These are phyloP conservation scores for Saccharomycopsis babjevae DNA, from an alignment of 805 yeast genomes.

Conservation along the genomic window DNA sequence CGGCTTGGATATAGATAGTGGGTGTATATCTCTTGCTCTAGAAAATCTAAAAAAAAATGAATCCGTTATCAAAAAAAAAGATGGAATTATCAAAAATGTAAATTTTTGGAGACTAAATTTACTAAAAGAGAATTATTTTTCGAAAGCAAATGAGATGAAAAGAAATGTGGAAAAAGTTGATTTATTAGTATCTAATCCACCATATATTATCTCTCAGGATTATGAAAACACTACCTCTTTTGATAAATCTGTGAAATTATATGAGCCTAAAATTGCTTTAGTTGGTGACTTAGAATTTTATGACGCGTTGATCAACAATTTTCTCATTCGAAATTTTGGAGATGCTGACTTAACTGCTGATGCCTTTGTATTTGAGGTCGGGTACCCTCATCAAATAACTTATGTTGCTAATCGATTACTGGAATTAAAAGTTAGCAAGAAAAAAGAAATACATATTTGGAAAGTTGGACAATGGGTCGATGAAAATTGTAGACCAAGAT, in stretches of 20 bases:
- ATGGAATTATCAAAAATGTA: not conserved
- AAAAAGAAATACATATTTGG: constrained; percentile 34
- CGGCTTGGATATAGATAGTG: constrained; percentile 48
- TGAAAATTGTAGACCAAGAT: constrained; percentile 40
- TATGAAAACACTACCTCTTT: constrained; percentile 28
- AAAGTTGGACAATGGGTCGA: constrained; percentile 38
- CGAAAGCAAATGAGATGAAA: not conserved
- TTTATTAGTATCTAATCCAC: constrained; percentile 79
- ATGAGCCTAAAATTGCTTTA: constrained; percentile 76
- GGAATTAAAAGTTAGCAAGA: not conserved
- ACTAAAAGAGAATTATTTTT: constrained; percentile 11
- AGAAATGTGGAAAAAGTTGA: constrained; percentile 26
- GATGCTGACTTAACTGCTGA: constrained; percentile 25
- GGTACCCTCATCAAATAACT: constrained; percentile 46
- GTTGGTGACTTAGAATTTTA: constrained; percentile 71
- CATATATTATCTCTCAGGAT: constrained; percentile 55
- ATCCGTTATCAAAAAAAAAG: not conserved
- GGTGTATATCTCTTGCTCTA: constrained; percentile 42
- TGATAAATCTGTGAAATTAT: constrained; percentile 52
- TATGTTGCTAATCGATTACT: constrained; percentile 25
- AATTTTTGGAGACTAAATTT: constrained; percentile 3
- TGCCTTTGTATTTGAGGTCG: constrained; percentile 72
- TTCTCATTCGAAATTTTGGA: constrained; percentile 28
- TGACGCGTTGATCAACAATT: constrained; percentile 37
- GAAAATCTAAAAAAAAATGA: constrained; percentile 28